phyloP scores from a whole-genome alignment of 345 rosid genomes.

The Ceriops zippeliana region DNA sequence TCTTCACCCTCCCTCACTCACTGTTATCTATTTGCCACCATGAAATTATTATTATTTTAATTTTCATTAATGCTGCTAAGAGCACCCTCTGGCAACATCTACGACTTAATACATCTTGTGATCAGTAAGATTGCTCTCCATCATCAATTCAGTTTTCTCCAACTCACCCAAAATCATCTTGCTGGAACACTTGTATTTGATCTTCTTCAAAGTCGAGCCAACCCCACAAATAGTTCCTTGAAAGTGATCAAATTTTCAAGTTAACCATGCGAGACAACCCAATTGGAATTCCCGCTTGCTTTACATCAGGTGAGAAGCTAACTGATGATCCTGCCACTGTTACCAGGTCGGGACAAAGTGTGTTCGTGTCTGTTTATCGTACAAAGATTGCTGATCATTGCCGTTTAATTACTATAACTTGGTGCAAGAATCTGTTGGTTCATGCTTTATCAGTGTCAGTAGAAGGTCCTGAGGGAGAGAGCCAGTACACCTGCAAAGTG shows the following conservation, averaged over 20 bases:
- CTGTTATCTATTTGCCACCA: constrained; percentile 48
- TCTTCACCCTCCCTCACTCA: constrained; percentile 27
- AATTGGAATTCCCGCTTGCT: constrained; percentile 61
- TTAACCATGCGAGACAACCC: constrained; percentile 44
- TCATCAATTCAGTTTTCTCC: constrained; percentile 12
- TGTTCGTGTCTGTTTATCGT: constrained; percentile 56
- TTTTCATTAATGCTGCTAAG: constrained; percentile 38
- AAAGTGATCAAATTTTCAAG: constrained; percentile 2
- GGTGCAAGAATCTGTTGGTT: constrained; percentile 66
- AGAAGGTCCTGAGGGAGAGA: constrained; percentile 43
- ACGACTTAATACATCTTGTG: constrained; percentile 27
- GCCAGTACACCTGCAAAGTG: constrained; percentile 51
- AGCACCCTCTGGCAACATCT: constrained; percentile 46
- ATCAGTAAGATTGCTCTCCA: constrained; percentile 25
- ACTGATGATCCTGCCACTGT: constrained; percentile 45
- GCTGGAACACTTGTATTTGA: not conserved
- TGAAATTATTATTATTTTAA: constrained; percentile 20
- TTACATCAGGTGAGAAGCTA: constrained; percentile 48
- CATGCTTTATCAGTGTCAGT: constrained; percentile 60
- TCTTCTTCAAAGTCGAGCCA: not conserved
- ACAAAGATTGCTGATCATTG: constrained; percentile 58
- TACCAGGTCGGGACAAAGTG: constrained; percentile 66
- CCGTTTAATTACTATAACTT: constrained; percentile 54
- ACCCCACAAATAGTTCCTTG: constrained; percentile 8
- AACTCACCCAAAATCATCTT: constrained; percentile 17